Evolutionary conservation across 306 rosid species (phyloP).

Genomic region (Delonix regia): DNA sequence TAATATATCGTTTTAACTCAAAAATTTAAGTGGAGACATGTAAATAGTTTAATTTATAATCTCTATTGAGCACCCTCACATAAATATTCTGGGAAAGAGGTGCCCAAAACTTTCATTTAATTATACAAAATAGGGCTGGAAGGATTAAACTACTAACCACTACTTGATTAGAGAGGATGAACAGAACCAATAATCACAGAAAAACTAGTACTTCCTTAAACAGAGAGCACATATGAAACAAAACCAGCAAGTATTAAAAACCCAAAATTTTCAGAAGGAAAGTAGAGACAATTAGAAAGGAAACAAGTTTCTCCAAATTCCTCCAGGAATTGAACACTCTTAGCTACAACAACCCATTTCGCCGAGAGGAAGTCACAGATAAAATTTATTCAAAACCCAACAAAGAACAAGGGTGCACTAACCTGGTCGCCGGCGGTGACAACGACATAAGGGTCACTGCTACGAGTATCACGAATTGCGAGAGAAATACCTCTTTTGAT

Average conservation of each 20-base stretch:
- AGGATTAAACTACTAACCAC: not conserved
- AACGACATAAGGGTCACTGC: constrained; percentile 83
- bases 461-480: constrained; percentile 66
- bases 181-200: not conserved
- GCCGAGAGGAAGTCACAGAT: not conserved
- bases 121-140: not conserved
- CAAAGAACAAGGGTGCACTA: not conserved
- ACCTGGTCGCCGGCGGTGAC: constrained; percentile 62
- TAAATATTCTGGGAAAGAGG: not conserved
- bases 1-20: no score
- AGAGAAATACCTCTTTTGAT: constrained; percentile 67
- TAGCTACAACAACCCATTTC: not conserved
- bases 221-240: not conserved
- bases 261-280: not conserved
- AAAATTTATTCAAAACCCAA: not conserved
- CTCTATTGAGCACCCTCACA: not conserved
- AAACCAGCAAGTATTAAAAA: not conserved
- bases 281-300: not conserved
- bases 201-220: not conserved
- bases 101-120: not conserved
- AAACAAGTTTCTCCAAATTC: not conserved
- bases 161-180: not conserved
- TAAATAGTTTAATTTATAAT: no score
- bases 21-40: no score
- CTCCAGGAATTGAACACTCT: not conserved